phyloP scores from a whole-genome alignment of 1,284 basidiomycete species.

The Dichomitus squalens region DNA sequence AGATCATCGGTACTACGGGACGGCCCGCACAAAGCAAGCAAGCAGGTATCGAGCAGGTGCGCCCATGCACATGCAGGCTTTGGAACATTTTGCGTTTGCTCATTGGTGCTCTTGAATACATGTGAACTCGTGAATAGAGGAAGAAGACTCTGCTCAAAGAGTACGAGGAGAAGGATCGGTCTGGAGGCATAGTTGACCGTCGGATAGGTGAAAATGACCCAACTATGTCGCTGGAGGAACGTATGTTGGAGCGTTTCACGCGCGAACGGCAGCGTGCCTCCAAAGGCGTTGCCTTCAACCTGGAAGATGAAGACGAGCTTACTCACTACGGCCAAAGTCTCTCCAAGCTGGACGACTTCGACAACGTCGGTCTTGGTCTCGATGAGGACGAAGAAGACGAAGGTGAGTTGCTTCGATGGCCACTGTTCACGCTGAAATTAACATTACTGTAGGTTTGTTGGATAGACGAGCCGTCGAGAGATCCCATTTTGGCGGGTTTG shows the following conservation, averaged over 20 bases:
- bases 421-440: neutral
- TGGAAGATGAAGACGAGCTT: conserved; percentile 89
- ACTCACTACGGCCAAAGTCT: conserved; percentile 93
- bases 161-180: conserved; percentile 74
- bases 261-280: conserved; percentile 82
- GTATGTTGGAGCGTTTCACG: conserved; percentile 97
- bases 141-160: conserved; percentile 90
- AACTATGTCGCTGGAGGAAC: conserved; percentile 89
- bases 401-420: conserved; percentile 25
- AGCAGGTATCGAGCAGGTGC: conserved; percentile 87
- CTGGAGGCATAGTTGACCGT: conserved; percentile 90
- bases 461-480: conserved; percentile 64
- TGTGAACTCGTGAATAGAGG: conserved; percentile 50
- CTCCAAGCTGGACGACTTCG: conserved; percentile 87
- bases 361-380: conserved; percentile 71
- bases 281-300: conserved; percentile 85
- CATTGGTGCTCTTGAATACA: neutral
- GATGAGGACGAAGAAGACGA: conserved; percentile 71
- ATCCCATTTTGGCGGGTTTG: conserved; percentile 88
- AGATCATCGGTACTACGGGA: conserved; percentile 83
- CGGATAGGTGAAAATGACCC: conserved; percentile 97
- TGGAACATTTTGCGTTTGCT: neutral
- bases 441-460: conserved; percentile 58
- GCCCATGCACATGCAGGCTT: conserved; percentile 29
- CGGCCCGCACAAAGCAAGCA: conserved; percentile 87